Base-by-base conservation (phyloP, 2,329 filamentous ascomycete species). In the Fusarium brevicatenulatum region DNA sequence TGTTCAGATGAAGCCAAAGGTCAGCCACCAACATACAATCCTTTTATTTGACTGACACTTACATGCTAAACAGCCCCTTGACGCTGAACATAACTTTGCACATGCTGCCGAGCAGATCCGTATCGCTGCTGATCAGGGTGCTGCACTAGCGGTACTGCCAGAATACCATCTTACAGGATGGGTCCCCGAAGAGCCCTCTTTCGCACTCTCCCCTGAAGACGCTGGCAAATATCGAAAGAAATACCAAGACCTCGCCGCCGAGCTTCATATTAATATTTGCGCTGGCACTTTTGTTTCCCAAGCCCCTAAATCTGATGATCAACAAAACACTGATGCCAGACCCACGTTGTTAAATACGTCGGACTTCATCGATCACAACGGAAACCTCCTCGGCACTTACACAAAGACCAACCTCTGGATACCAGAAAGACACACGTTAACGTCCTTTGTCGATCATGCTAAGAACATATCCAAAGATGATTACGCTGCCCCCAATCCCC, bases 131-230 rank as follows among this genome's bases (percentile, higher is more conserved):
- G 28, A 28, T 32, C 59, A 68, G 30, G 72, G 69, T 37, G 63
- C 60, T 16, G 67, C 88, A 44, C 81, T 93, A 4, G 91, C 88
- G 50, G 87, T 92, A 4, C 81, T 90, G 9, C 92, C 91, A 9
- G 91, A 94, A 77, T 94, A 95, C 80, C 92, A 95, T 78, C 86
- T 96, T 28, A 93, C 92, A 1, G 90, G 89, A 57, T 95, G 93
- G 91, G 84, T 89, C 39, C 89, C 92, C 56, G 85, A 89, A 52
- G 86, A 91, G 52, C 85, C 88, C 1, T 84, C 82, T 10, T 94
- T 93, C 79, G 82, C 87, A 55, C 78, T 83, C 4, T 82, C 88
- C 4, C 84, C 85, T 23, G 82, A 88, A 39, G 91, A 78, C 9
- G 76, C 90, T 71, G 80, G 84, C 15, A 78, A 77, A 2, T 93